These are phyloP conservation scores for Chlamydomonas schloesseri DNA, from an alignment of 139 green algal species.

Conservation along the genomic window DNA sequence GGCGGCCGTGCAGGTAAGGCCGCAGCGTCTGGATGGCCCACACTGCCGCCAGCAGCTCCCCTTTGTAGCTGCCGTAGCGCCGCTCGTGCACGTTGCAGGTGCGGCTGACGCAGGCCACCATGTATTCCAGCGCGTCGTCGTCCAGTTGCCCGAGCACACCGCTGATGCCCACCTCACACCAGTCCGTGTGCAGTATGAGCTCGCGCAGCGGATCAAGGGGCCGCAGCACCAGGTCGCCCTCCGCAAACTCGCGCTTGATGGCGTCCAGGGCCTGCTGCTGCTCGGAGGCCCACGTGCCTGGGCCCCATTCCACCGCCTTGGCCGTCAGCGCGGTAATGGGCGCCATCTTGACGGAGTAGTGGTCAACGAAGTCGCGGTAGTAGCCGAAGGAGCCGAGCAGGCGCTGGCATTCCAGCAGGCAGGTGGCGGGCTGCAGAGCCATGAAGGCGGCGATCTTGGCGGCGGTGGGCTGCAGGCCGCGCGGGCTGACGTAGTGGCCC, in stretches of 20 bases:
- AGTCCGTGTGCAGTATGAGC: conserved; percentile 27
- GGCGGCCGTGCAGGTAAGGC: conserved; percentile 45
- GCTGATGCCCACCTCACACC: conserved; percentile 19
- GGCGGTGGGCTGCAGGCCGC: conserved; percentile 24
- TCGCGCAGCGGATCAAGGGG: background rate
- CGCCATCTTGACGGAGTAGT: background rate
- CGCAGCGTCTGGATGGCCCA: conserved; percentile 43
- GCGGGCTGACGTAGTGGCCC: conserved; percentile 49
- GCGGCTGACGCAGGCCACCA: conserved; percentile 50
- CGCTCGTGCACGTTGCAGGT: conserved; percentile 44
- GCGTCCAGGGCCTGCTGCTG: conserved; percentile 15
- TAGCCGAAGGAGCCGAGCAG: background rate
- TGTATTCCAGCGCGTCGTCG: conserved; percentile 41
- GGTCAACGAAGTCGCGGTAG: background rate
- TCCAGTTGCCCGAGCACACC: conserved; percentile 57
- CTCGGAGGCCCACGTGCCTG: background rate
- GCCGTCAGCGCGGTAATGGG: background rate
- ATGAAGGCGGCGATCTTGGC: background rate
- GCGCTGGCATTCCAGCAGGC: background rate
- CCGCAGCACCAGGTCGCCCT: background rate
- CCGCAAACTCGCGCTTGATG: conserved; percentile 15
- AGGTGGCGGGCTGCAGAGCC: background rate
- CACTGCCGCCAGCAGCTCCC: conserved; percentile 53
- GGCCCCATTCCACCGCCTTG: background rate
- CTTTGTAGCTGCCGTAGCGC: conserved; percentile 30